A percentile compares a stretch with the other conserved stretches of the same genome.
phyloP scores from a whole-genome alignment of 78 protist genomes.

The Isochrysis galbana region DNA sequence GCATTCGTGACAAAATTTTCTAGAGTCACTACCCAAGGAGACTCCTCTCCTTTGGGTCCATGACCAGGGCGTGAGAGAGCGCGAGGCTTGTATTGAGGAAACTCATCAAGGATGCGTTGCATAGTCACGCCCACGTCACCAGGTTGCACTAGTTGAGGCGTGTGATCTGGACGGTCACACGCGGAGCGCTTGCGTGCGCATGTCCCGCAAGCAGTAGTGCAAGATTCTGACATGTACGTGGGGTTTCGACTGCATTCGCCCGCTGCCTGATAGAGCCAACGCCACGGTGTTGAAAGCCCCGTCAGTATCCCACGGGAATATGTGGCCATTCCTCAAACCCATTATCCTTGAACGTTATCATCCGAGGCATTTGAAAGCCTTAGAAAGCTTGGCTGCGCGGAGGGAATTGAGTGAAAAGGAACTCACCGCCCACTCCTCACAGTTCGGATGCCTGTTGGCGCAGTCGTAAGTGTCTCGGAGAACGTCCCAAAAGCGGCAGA shows the following conservation, averaged over 20 bases:
- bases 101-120: background rate
- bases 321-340: too few relatives aligned
- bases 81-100: background rate
- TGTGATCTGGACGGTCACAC: background rate
- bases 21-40: background rate
- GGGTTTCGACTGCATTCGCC: background rate
- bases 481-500: background rate
- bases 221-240: background rate
- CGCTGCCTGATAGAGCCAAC: too few relatives aligned
- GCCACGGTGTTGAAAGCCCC: too few relatives aligned
- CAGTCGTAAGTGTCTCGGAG: background rate
- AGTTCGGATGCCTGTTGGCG: background rate
- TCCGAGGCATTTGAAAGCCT: too few relatives aligned
- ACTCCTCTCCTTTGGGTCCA: background rate
- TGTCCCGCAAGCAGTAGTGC: background rate
- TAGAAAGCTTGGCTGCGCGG: too few relatives aligned
- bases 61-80: background rate
- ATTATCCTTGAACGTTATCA: too few relatives aligned
- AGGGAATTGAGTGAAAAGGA: too few relatives aligned
- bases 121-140: background rate
- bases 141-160: background rate
- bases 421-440: background rate
- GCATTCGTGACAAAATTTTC: background rate
- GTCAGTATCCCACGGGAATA: too few relatives aligned
- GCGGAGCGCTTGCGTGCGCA: background rate